Conservation (phyloP, 805 yeast species). For the Blastobotrys robertii region DNA sequence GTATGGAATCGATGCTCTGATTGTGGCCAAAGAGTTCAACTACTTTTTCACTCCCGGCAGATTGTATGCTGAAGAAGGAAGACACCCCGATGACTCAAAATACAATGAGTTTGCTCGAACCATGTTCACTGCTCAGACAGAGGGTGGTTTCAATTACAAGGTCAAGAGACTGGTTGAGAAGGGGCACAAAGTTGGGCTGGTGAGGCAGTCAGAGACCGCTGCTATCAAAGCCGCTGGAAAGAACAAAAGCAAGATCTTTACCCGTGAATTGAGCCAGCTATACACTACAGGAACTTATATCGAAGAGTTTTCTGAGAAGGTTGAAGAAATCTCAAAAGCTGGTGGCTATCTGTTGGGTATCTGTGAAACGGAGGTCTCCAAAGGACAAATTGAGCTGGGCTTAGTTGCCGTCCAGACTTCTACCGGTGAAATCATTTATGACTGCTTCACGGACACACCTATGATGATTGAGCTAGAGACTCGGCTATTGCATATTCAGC, state of each 20-base stretch:
- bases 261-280: slow-evolving; percentile 56
- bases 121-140: slow-evolving; percentile 60
- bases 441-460: slow-evolving; percentile 52
- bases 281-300: slow-evolving; percentile 80
- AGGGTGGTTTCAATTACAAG: slow-evolving; percentile 54
- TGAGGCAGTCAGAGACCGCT: slow-evolving; percentile 75
- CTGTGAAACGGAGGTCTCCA: slow-evolving; percentile 6
- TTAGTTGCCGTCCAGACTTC: slow-evolving; percentile 59
- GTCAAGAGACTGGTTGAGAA: slow-evolving; percentile 58
- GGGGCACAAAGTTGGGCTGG: slow-evolving; percentile 80
- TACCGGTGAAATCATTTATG: slow-evolving; percentile 70
- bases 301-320: slow-evolving; percentile 30
- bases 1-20: slow-evolving; percentile 73
- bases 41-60: slow-evolving; percentile 70
- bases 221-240: slow-evolving; percentile 51
- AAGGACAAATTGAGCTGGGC: slow-evolving; percentile 23
- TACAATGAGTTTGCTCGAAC: slow-evolving; percentile 67
- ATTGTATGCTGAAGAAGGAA: slow-evolving; percentile 40
- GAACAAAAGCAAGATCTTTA: slow-evolving; percentile 50
- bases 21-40: slow-evolving; percentile 45
- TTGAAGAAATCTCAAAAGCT: not conserved
- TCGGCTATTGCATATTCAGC: slow-evolving; percentile 61
- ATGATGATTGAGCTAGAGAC: slow-evolving; percentile 61
- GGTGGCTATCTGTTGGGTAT: slow-evolving; percentile 18
- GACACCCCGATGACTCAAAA: slow-evolving; percentile 34